phyloP scores from a whole-genome alignment of 2,329 filamentous ascomycete genomes.

The Botrytis aclada region DNA sequence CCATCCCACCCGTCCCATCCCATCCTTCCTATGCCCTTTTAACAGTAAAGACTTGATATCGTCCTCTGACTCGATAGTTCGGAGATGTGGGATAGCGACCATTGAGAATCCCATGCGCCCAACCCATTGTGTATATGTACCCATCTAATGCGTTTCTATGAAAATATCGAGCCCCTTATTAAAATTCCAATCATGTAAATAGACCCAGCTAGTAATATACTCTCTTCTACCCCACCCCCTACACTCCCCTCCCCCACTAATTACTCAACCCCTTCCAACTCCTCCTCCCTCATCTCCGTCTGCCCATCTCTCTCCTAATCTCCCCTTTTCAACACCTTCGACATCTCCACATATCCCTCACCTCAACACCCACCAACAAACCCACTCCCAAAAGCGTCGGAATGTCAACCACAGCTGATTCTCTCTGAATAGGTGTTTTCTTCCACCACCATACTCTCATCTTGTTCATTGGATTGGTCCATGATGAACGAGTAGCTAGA shows the following conservation, averaged over 20 bases:
- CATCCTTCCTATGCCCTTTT: neutral
- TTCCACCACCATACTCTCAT: neutral
- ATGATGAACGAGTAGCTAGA: neutral
- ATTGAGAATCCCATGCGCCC: neutral
- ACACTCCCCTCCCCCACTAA: neutral
- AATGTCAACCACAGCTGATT: neutral
- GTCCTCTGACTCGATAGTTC: neutral
- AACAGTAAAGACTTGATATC: neutral
- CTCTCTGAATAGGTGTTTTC: neutral
- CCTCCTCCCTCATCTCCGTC: neutral
- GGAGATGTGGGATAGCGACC: neutral
- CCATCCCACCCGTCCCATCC: neutral
- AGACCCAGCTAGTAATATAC: neutral
- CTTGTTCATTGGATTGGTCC: neutral
- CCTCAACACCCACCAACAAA: neutral
- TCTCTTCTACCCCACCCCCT: neutral
- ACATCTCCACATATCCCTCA: neutral
- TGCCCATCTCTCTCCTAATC: neutral
- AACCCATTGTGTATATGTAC: neutral
- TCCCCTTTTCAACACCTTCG: neutral
- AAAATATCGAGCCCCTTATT: neutral
- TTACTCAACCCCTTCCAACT: neutral
- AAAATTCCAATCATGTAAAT: neutral
- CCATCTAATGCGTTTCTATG: too few relatives aligned
- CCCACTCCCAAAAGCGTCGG: neutral